Evolutionary conservation across 2,329 filamentous ascomycete species (phyloP), one percentile per base, ranked within the genome.

Genomic region (Colletotrichum liriopes): DNA sequence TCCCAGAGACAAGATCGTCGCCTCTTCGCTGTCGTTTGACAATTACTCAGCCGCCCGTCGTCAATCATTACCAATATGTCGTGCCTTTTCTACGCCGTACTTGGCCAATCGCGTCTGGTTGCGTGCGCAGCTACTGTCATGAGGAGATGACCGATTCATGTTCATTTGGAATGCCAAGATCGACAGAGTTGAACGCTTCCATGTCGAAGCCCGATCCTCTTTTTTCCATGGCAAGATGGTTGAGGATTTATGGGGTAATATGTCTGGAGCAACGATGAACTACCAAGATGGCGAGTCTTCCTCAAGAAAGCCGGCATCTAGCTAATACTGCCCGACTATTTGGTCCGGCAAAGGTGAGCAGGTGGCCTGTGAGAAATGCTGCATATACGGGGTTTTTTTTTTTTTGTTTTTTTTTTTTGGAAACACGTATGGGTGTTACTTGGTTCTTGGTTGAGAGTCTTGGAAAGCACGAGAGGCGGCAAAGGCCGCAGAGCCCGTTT

Each of bases 31-130:
- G 12, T 20, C 9, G 11, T 23, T 43, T 61, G 14, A n/a, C 16
- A 35, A 61, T 26, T 23, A 49, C 59, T 37, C 29, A 26, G 20
- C 59, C 14, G 14, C 2, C 16, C 9, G 23, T 29, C 55, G 39
- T 59, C 55, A 32, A 12, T 59, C 23, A 11, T 29, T 39, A 23
- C 39, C 23, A 29, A 59, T 35, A 59, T 59, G 59, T 39, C 45
- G 16, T 63, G 45, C 32, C 45, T 37, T 18, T 58, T 7, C 26
- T 9, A 11, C 26, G 45, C 45, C 11, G n/a, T 49, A 11, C 35
- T 32, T 29, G 65, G 52, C 32, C 16, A 51, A n/a, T 43, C 37
- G 60, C 55, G 43, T 39, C 29, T 9, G 23, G 41, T 1, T 1
- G 45, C 32, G 1, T 61, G 51, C 51, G 29, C 8, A 5, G 29